Percentiles rank a stretch among this genome's conserved stretches.
Conservation (phyloP, 2,329 filamentous ascomycete species). For the Orbilia brochopaga region DNA sequence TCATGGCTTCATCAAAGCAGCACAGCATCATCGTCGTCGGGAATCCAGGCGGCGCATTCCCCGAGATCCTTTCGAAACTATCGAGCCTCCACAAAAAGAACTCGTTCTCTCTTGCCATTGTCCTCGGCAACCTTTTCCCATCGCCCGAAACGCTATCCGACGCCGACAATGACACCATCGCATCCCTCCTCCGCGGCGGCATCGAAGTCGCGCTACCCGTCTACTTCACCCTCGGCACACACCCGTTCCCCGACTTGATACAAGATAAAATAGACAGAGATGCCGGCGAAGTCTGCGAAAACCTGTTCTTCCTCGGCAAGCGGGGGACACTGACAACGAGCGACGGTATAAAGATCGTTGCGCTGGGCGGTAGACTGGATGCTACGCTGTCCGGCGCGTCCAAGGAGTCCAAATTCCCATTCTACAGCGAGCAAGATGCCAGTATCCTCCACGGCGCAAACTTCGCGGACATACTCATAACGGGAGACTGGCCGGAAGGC, state of each 20-base stretch:
- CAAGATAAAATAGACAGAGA: conserved; percentile 75
- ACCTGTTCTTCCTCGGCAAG: conserved; percentile 87
- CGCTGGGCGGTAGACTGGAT: conserved; percentile 77
- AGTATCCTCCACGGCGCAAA: conserved; percentile 77
- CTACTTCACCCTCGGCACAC: conserved; percentile 84
- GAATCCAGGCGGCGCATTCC: conserved; percentile 78
- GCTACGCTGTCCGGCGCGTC: conserved; percentile 68
- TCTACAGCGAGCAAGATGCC: conserved; percentile 77
- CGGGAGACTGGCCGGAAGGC: conserved; percentile 79
- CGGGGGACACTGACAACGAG: conserved; percentile 85
- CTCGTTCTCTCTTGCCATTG: conserved; percentile 80
- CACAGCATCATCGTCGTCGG: conserved; percentile 72
- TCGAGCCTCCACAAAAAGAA: conserved; percentile 83
- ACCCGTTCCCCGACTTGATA: conserved; percentile 72
- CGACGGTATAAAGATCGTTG: conserved; percentile 85
- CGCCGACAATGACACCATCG: conserved; percentile 67
- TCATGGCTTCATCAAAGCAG: conserved; percentile 32
- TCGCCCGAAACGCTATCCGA: conserved; percentile 57
- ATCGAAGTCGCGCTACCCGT: conserved; percentile 79
- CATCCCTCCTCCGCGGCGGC: conserved; percentile 72
- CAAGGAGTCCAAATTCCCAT: conserved; percentile 75
- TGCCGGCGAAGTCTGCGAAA: conserved; percentile 75
- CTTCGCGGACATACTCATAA: conserved; percentile 83
- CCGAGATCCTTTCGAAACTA: conserved; percentile 78
- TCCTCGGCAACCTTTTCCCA: conserved; percentile 82